Base-by-base conservation (phyloP, 2,329 filamentous ascomycete species). In the Rhytidhysteron rufulum region DNA sequence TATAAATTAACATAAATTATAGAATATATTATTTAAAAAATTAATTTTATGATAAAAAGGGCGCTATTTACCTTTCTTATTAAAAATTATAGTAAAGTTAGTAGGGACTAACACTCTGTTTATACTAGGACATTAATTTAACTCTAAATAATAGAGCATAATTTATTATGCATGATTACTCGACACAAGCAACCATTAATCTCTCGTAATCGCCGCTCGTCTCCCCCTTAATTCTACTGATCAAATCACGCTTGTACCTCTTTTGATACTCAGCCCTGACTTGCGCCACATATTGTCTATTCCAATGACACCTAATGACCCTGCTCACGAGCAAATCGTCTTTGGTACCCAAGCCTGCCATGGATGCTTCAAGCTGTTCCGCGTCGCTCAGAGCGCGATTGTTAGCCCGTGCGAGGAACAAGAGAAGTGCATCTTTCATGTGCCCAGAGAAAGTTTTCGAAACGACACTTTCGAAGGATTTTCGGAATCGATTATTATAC, bases 371-470 rank as follows among this genome's bases (percentile, higher is more conserved):
- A n/a, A 97, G 74, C 4, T 88, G 72, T 17, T 77, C 70, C 1
- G 90, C 93, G 54, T 95, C 90, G 49, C 88, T 83, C 74, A 87
- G 85, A 43, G 87, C 88, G 50, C 85, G 87, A 66, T 96, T 88
- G 5, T 79, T 71, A 3, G 86, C 91, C 10, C 83, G 75, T 9
- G 78, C 77, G n/a, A 96, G 71, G 63, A 95, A 88, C 60, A 82
- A 82, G 19, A 93, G 68, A 1, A 97, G 76, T 0, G 88, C 88
- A 13, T 87, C 79, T 62, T 90, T 75, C 89, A 97, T 96, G 61
- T 97, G 91, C 1, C 91, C 91, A 0, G 83, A 86, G 67, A 96
- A 96, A 56, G 93, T 82, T 69, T 79, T 85, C 47, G 81, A 80
- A 53, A 97, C 81, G 36, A 88, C 82, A 24, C 80, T 77, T 48